phyloP scores from a whole-genome alignment of 495 filamentous ascomycete genomes.

The Penicillium tannophilum region DNA sequence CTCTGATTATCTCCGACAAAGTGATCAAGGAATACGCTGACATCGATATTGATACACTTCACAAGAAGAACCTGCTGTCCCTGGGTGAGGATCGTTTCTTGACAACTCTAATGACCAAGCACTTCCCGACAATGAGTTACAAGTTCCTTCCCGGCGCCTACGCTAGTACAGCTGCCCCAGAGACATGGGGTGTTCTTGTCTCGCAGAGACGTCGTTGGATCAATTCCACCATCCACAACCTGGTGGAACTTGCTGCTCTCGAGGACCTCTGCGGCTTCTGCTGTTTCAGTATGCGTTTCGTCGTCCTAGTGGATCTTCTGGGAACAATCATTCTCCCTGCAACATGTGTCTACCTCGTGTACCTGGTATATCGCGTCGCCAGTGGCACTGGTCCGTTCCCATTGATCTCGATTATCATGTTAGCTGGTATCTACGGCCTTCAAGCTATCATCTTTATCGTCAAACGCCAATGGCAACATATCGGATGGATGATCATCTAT shows the following conservation, averaged over 20 bases:
- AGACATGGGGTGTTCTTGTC: conserved; percentile 87
- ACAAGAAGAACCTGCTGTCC: conserved; percentile 96
- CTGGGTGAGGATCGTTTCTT: conserved; percentile 97
- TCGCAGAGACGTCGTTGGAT: conserved; percentile 98
- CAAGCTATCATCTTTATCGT: conserved; percentile 95
- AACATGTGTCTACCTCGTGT: conserved; percentile 86
- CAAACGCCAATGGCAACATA: conserved; percentile 94
- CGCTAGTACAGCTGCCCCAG: conserved; percentile 89
- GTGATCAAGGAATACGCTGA: conserved; percentile 87
- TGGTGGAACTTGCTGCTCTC: conserved; percentile 83
- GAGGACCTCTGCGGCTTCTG: conserved; percentile 97
- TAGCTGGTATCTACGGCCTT: conserved; percentile 91
- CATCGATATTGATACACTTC: conserved; percentile 86
- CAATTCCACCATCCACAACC: conserved; percentile 96
- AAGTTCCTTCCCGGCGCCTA: conserved; percentile 94
- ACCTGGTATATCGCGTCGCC: conserved; percentile 81
- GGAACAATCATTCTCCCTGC: conserved; percentile 93
- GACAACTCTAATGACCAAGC: conserved; percentile 96
- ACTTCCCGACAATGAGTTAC: conserved; percentile 93
- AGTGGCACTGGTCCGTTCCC: conserved; percentile 76
- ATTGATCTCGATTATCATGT: conserved; percentile 80
- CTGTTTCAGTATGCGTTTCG: conserved; percentile 98
- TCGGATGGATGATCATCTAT: conserved; percentile 99
- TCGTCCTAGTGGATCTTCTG: conserved; percentile 92
- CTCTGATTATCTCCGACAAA: conserved; percentile 86